These are phyloP conservation scores for Ilyonectria sp. DNA, from an alignment of 2,329 filamentous ascomycete species.

Conservation along the genomic window DNA sequence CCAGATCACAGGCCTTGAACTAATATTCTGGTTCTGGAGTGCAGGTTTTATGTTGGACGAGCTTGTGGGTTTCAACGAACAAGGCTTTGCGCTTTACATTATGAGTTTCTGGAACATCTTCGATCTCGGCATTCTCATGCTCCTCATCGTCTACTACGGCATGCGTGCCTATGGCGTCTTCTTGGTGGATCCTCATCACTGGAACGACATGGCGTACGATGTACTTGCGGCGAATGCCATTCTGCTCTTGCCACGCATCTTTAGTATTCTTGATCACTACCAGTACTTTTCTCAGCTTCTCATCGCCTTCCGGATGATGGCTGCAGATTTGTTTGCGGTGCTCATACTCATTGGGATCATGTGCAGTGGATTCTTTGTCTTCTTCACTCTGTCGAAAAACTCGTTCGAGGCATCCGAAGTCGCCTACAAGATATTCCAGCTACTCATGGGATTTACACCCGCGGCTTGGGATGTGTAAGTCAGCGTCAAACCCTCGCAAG, in stretches of 20 bases:
- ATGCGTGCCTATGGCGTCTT: constrained; percentile 91
- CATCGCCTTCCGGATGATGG: constrained; percentile 96
- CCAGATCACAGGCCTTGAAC: constrained; percentile 86
- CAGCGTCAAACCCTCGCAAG: neutral
- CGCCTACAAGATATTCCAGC: constrained; percentile 93
- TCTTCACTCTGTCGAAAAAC: constrained; percentile 86
- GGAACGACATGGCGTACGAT: constrained; percentile 91
- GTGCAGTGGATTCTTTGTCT: constrained; percentile 96
- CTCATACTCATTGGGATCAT: constrained; percentile 87
- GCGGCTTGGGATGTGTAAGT: constrained; percentile 90
- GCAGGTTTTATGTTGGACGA: constrained; percentile 98
- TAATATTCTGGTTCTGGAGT: constrained; percentile 98
- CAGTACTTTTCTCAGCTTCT: constrained; percentile 96
- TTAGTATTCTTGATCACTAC: constrained; percentile 94
- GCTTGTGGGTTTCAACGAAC: constrained; percentile 95
- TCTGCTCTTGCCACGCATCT: constrained; percentile 89
- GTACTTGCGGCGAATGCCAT: constrained; percentile 94
- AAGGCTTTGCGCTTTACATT: constrained; percentile 95
- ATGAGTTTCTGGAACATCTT: constrained; percentile 99
- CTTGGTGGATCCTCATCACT: constrained; percentile 80
- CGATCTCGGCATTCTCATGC: constrained; percentile 88
- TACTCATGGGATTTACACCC: constrained; percentile 95
- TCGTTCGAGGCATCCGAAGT: constrained; percentile 80
- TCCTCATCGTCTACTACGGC: constrained; percentile 91
- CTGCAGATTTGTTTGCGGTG: constrained; percentile 87